Percentiles rank a stretch among this genome's conserved stretches.
These are phyloP conservation scores for Epichloe elymi DNA, from an alignment of 2,329 filamentous ascomycete species.

Conservation along the genomic window DNA sequence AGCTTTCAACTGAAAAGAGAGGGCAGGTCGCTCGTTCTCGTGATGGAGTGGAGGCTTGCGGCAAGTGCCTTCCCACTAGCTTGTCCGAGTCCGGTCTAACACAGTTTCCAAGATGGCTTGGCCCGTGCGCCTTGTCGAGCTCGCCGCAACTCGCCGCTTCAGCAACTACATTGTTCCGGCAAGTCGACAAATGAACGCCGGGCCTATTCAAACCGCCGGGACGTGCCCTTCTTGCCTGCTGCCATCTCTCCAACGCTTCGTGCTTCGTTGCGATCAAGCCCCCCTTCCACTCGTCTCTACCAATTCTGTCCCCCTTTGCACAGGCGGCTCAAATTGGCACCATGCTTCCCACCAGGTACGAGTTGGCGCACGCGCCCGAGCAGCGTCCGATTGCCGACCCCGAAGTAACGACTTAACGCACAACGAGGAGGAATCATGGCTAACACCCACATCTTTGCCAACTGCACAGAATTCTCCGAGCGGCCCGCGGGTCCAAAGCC, in stretches of 20 bases:
- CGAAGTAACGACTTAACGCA: not conserved
- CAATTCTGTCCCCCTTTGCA: not conserved
- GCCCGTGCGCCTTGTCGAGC: not conserved
- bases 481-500: conserved; percentile 41
- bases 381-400: not conserved
- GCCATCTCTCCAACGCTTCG: not conserved
- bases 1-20: not conserved
- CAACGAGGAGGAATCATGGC: not conserved
- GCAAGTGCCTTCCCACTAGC: not conserved
- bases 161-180: conserved; percentile 13
- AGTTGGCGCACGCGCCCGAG: conserved; percentile 5
- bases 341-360: conserved; percentile 29
- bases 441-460: not conserved
- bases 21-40: not conserved
- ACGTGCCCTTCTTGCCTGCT: not conserved
- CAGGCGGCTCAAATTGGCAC: conserved; percentile 9
- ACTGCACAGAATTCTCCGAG: conserved; percentile 31
- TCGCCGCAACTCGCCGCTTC: not conserved
- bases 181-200: not conserved
- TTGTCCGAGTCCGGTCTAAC: too few relatives aligned
- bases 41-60: not conserved
- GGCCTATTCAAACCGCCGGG: not conserved
- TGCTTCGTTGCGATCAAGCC: conserved; percentile 2
- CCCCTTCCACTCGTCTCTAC: not conserved
- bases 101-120: not conserved